Percentiles rank a stretch among this genome's conserved stretches.
Conservation (phyloP, 345 rosid species). For the Clarkia xantiana region DNA sequence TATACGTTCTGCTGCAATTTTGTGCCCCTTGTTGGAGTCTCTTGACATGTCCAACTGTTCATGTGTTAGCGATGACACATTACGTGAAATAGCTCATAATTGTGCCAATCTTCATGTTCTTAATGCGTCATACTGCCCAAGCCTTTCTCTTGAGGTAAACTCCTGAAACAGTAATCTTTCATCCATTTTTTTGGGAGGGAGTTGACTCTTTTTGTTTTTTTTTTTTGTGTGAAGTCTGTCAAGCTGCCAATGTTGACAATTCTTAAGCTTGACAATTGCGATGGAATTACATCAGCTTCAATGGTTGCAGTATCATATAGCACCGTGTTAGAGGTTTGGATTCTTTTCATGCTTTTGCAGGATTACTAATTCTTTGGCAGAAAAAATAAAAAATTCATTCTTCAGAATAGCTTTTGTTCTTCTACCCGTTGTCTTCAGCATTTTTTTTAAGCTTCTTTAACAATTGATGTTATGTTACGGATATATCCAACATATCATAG, state of each 20-base stretch:
- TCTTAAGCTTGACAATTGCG: conserved; percentile 89
- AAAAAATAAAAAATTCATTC: no score
- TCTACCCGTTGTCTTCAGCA: not conserved
- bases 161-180: conserved; percentile 3
- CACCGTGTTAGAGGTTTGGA: conserved; percentile 49
- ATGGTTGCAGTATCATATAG: conserved; percentile 77
- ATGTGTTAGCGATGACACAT: conserved; percentile 86
- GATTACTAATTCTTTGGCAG: not conserved
- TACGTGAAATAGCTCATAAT: conserved; percentile 61
- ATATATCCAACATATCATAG: no score
- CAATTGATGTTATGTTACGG: conserved; percentile 1
- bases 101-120: conserved; percentile 67
- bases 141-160: conserved; percentile 88
- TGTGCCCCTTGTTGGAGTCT: conserved; percentile 72
- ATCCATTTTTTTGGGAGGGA: conserved; percentile 17
- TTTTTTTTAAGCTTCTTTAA: conserved; percentile 3
- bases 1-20: conserved; percentile 71
- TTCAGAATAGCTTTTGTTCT: not conserved
- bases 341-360: conserved; percentile 4
- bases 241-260: conserved; percentile 72
- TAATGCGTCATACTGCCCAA: conserved; percentile 94
- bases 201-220: no score
- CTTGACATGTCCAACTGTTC: conserved; percentile 91
- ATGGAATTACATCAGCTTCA: conserved; percentile 96
- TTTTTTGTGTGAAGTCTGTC: conserved; percentile 53